Evolutionary conservation across 345 rosid species (phyloP).

Genomic region (Pistacia integerrima): DNA sequence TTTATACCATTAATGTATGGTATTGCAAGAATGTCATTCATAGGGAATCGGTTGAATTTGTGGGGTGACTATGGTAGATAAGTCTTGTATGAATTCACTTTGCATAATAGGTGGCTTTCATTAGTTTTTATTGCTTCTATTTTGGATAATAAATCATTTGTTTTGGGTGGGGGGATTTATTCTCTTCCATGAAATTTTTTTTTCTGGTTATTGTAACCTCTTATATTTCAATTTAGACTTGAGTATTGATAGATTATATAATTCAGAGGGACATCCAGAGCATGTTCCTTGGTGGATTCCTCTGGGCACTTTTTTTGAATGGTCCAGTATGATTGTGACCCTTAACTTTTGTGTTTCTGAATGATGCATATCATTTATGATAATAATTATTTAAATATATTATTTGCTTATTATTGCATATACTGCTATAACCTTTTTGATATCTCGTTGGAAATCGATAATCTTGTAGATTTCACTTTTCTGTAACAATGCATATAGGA

Average conservation of each 20-base stretch:
- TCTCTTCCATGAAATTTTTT: not conserved
- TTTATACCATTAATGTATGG: too few species aligned
- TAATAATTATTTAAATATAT: not conserved
- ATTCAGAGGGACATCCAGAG: not conserved
- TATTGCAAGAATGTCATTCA: too few species aligned
- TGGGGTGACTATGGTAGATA: too few species aligned
- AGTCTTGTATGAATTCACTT: too few species aligned
- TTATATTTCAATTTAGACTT: too few species aligned
- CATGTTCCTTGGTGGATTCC: not conserved
- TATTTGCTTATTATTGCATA: not conserved
- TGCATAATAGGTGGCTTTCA: too few species aligned
- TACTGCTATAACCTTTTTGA: not conserved
- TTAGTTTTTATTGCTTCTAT: not conserved
- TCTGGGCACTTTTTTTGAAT: not conserved
- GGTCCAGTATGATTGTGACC: not conserved
- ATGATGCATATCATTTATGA: not conserved
- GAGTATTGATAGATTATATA: too few species aligned
- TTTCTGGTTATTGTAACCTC: not conserved
- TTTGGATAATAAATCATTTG: not conserved
- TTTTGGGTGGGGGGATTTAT: too few species aligned
- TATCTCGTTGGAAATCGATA: not conserved
- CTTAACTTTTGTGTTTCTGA: not conserved
- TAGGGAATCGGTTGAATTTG: too few species aligned
- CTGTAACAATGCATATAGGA: conserved; percentile 35
- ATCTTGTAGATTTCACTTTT: not conserved